Percentiles rank a stretch among this genome's conserved stretches.
These are phyloP conservation scores for Emmonsia crescens DNA, from an alignment of 2,329 filamentous ascomycete genomes.

Conservation along the genomic window DNA sequence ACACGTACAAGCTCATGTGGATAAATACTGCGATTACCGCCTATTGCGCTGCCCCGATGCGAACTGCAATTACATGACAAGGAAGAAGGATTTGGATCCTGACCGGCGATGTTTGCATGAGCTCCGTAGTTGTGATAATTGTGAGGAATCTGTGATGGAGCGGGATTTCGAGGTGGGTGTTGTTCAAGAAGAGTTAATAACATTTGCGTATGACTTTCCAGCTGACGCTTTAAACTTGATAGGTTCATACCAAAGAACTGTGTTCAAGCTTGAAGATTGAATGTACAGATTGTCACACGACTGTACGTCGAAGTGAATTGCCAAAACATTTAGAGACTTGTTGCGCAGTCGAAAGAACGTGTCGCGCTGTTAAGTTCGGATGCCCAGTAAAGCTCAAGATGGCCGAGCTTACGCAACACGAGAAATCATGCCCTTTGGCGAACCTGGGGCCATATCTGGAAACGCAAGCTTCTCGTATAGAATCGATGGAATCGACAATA, in stretches of 20 bases:
- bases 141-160: constrained; percentile 43
- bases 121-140: constrained; percentile 42
- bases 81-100: constrained; percentile 44
- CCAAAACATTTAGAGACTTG: constrained; percentile 29
- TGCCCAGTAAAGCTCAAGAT: constrained; percentile 30
- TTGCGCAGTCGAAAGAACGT: constrained; percentile 26
- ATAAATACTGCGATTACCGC: constrained; percentile 49
- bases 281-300: constrained; percentile 29
- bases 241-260: constrained; percentile 29
- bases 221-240: background rate
- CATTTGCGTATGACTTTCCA: background rate
- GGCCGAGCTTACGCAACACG: constrained; percentile 32
- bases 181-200: background rate
- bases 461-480: constrained; percentile 32
- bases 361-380: constrained; percentile 33
- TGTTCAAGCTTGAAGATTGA: constrained; percentile 27
- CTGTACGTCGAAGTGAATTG: constrained; percentile 23
- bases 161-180: constrained; percentile 40
- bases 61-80: constrained; percentile 42
- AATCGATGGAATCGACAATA: constrained; percentile 35
- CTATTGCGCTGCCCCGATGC: constrained; percentile 42
- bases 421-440: constrained; percentile 41
- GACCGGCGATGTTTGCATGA: constrained; percentile 43
- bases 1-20: constrained; percentile 48
- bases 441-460: constrained; percentile 36